Evolutionary conservation across 352 stramenopile genomes (phyloP), one percentile per base, ranked within the genome.

Genomic region (Thalassiosira pacifica): DNA sequence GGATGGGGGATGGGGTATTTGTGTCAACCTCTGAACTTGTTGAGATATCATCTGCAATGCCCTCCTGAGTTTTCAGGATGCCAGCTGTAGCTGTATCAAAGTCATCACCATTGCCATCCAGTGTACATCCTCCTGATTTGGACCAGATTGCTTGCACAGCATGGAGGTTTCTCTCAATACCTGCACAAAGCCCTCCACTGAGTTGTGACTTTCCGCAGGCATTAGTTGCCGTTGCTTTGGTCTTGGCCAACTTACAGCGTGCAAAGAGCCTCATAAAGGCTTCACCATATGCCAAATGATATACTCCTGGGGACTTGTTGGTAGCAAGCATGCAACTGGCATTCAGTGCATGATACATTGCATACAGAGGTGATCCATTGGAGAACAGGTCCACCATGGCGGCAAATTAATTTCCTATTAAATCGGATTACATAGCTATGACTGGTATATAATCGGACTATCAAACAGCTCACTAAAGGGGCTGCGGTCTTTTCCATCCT

Each of bases 341-440:
- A 42, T 68, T 68, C 4, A 89, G 9, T 40, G 78, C 77, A 13
- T 67, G 45, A 55, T 84, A 81, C 3, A 73, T 37, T 13, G 78
- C 79, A 66, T 77, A 90, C 2, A 68, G 73, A 19, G 74, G 73
- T 2, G 32, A 74, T 18, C 16, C 24, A 22, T 90, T 90, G 29
- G 72, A 45, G 10, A 90, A 27, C 79, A 78, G 82, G 29, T 79
- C 42, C 6, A 57, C 59, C 9, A n/a, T n/a, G n/a, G n/a, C n/a
- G n/a, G n/a, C n/a, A n/a, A 48, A 48, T 48, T 48, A 48, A 48
- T 48, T 48, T 13, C 37, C 37, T 48, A 48, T 48, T 48, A 48
- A 48, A 48, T 48, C 37, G 37, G 37, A 48, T 48, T 48, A 48
- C 37, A 48, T 48, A 48, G 6, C 37, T 48, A 48, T 13, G 37